Percentiles rank a stretch among this genome's conserved stretches.
Evolutionary conservation across 169 alveolate genomes (phyloP).

Genomic region (Plasmodium knowlesi): DNA sequence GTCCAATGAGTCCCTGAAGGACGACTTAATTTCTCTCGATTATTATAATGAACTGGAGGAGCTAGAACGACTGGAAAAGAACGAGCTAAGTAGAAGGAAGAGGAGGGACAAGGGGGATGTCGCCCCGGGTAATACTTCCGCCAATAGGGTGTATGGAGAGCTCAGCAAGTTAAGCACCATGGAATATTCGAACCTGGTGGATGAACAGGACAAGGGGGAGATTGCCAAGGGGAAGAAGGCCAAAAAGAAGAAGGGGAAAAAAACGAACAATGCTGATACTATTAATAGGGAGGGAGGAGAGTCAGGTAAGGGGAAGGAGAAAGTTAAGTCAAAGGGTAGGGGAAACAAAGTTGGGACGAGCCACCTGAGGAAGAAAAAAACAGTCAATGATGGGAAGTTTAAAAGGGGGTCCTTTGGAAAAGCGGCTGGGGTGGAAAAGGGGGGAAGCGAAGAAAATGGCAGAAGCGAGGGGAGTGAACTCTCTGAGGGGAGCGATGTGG

Average conservation of each 20-base stretch:
- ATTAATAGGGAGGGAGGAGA: not conserved
- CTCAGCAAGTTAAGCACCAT: slow-evolving; percentile 27
- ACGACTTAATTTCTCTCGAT: slow-evolving; percentile 46
- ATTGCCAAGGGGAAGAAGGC: slow-evolving; percentile 4
- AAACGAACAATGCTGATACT: not conserved
- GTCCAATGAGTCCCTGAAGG: slow-evolving; percentile 34
- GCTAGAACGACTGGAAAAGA: slow-evolving; percentile 55
- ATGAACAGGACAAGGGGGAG: not conserved
- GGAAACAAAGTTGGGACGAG: not conserved
- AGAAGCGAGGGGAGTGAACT: not conserved
- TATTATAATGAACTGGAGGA: slow-evolving; percentile 71
- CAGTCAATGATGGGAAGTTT: not conserved
- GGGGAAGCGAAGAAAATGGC: not conserved
- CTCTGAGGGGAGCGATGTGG: not conserved
- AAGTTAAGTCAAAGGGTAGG: not conserved
- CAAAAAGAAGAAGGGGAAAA: slow-evolving; percentile 14
- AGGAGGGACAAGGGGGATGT: slow-evolving; percentile 53
- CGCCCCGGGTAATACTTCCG: not conserved
- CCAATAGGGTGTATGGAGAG: slow-evolving; percentile 52
- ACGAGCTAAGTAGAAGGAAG: slow-evolving; percentile 19
- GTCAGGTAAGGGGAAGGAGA: not conserved
- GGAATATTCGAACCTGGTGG: slow-evolving; percentile 8
- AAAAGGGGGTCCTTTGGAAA: slow-evolving; percentile 21
- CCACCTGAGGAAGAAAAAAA: slow-evolving; percentile 1
- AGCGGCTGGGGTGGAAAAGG: not conserved